Conservation (phyloP, 345 rosid species). For the Populus deltoides region DNA sequence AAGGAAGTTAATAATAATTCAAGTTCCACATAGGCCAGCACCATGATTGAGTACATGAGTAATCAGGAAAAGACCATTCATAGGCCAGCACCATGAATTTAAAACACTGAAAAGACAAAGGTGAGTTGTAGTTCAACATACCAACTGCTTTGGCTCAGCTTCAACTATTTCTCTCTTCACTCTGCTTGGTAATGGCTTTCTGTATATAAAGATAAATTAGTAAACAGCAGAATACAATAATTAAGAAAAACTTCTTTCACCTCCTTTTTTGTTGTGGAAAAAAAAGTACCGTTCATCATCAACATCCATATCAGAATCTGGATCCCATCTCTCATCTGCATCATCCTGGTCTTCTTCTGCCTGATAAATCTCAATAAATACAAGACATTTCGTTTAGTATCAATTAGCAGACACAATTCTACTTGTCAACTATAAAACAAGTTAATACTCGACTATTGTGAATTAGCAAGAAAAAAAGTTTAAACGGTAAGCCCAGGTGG, state of each 20-base stretch:
- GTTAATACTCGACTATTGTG: neutral
- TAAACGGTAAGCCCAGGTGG: neutral
- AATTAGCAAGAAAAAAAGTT: neutral
- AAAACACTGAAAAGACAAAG: neutral
- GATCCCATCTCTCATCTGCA: conserved; percentile 80
- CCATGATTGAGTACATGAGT: neutral
- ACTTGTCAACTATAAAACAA: neutral
- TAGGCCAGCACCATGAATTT: neutral
- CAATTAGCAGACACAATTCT: neutral
- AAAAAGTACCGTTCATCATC: conserved; percentile 62
- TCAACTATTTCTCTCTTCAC: conserved; percentile 76
- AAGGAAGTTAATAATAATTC: neutral
- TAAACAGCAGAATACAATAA: neutral
- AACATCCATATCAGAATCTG: conserved; percentile 77
- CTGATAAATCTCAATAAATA: conserved; percentile 35
- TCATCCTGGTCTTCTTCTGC: conserved; percentile 59
- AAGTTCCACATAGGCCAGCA: neutral
- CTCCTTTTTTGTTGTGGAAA: neutral
- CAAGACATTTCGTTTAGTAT: neutral
- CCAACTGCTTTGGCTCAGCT: conserved; percentile 60
- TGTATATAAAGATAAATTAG: conserved; percentile 29
- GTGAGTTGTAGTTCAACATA: conserved; percentile 13
- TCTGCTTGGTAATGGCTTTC: conserved; percentile 64
- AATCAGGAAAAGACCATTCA: neutral
- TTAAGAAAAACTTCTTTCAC: neutral